phyloP scores from a whole-genome alignment of 495 filamentous ascomycete species.

The Aspergillus diversus region DNA sequence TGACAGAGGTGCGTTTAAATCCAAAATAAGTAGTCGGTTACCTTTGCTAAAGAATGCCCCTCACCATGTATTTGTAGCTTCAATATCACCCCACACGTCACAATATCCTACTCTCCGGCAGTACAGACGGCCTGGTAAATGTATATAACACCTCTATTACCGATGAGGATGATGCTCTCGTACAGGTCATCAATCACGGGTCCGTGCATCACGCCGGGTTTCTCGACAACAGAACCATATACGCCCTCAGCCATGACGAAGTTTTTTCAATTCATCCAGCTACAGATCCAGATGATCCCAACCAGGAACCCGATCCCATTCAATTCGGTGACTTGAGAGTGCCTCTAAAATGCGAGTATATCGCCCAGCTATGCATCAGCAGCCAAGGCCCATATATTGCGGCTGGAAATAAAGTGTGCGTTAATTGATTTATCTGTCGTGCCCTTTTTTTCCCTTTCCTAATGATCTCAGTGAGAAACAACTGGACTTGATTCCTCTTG shows the following conservation, averaged over 20 bases:
- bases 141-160: constrained; percentile 74
- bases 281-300: constrained; percentile 59
- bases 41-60: background rate
- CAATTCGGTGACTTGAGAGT: constrained; percentile 79
- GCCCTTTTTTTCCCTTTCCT: constrained; percentile 13
- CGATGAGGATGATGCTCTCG: constrained; percentile 84
- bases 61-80: constrained; percentile 48
- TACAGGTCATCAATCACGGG: constrained; percentile 85
- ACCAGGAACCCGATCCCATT: constrained; percentile 51
- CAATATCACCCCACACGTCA: constrained; percentile 69
- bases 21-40: constrained; percentile 1
- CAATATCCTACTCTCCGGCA: constrained; percentile 76
- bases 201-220: constrained; percentile 89
- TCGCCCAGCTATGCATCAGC: constrained; percentile 70
- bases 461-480: constrained; percentile 56
- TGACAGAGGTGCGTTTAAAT: constrained; percentile 67
- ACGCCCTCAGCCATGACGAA: constrained; percentile 80
- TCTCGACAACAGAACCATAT: constrained; percentile 67
- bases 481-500: constrained; percentile 69
- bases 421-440: constrained; percentile 19
- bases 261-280: constrained; percentile 75
- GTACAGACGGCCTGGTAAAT: constrained; percentile 90
- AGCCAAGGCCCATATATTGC: constrained; percentile 49
- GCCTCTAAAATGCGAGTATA: constrained; percentile 76
- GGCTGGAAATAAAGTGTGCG: constrained; percentile 49